These are phyloP conservation scores for Lasiodiplodia sp. DNA, from an alignment of 2,329 filamentous ascomycete species.

Conservation along the genomic window DNA sequence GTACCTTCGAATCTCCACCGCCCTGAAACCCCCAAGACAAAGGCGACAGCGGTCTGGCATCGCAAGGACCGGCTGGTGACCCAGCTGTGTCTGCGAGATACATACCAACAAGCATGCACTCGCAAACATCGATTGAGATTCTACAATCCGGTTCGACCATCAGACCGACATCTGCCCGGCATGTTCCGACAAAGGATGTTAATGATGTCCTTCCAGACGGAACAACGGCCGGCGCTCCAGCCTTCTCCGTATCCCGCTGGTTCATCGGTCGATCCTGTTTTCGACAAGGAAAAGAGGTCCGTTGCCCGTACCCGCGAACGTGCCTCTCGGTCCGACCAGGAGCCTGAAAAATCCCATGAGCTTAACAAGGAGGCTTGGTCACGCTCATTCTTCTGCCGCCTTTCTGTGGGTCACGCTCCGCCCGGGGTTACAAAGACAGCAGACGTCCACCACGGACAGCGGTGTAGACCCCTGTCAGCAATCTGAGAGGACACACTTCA, in stretches of 20 bases:
- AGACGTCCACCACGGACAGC: background rate
- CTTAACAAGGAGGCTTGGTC: background rate
- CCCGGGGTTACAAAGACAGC: constrained; percentile 1
- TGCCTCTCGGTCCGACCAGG: background rate
- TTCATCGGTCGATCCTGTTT: background rate
- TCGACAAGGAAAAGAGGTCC: background rate
- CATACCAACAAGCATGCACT: background rate
- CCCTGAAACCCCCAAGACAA: background rate
- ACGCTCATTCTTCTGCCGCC: background rate
- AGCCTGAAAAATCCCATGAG: background rate
- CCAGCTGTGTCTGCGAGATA: background rate
- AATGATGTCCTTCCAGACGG: background rate
- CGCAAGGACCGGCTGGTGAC: background rate
- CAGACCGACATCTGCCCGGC: background rate
- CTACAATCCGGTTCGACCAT: background rate
- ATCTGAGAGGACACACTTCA: too few relatives aligned
- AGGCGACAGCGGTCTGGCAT: background rate
- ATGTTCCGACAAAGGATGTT: background rate
- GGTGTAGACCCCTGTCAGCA: too few relatives aligned
- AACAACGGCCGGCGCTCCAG: background rate
- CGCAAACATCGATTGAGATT: background rate
- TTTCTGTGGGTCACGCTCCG: background rate
- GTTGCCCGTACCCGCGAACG: background rate
- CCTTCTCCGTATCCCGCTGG: background rate
- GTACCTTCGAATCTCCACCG: background rate